Percentiles rank a stretch among this genome's conserved stretches.
Evolutionary conservation across 2,329 filamentous ascomycete genomes (phyloP).

Genomic region (Colletotrichum scovillei): DNA sequence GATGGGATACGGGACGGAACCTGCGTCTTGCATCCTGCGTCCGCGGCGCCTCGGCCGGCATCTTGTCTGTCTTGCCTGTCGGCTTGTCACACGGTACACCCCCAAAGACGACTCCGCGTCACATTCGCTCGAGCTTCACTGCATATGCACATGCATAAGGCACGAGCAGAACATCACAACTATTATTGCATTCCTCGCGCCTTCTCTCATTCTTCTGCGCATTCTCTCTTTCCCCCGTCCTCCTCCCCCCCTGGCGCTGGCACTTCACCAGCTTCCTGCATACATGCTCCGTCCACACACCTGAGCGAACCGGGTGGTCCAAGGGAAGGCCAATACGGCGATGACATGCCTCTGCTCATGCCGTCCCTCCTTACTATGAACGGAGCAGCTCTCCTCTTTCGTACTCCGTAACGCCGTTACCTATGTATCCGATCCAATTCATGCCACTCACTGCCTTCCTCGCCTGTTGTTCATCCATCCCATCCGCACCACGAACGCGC

Average conservation of each 20-base stretch:
- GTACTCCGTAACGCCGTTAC: background rate
- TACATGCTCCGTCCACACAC: background rate
- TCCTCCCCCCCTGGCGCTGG: constrained; percentile 1
- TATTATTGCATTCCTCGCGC: constrained; percentile 22
- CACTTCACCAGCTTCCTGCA: background rate
- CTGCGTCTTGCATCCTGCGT: constrained; percentile 16
- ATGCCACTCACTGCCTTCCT: background rate
- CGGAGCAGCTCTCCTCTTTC: background rate
- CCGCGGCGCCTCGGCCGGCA: constrained; percentile 23
- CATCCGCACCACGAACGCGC: constrained; percentile 1
- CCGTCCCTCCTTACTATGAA: background rate
- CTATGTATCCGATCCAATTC: background rate
- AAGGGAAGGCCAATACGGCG: background rate
- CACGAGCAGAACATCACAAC: constrained; percentile 10
- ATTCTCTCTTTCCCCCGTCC: constrained; percentile 20
- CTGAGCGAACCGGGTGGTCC: background rate
- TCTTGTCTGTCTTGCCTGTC: constrained; percentile 10
- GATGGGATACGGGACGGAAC: constrained; percentile 16
- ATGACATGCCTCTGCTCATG: background rate
- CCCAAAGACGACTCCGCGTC: background rate
- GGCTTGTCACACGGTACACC: constrained; percentile 3
- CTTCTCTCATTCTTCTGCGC: constrained; percentile 31
- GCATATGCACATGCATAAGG: constrained; percentile 29
- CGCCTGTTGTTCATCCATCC: constrained; percentile 8
- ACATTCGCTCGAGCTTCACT: constrained; percentile 23